A percentile compares a stretch with the other conserved stretches of the same genome.
These are phyloP conservation scores for Petunia secreta DNA, from an alignment of 257 asterid genomes.

Conservation along the genomic window DNA sequence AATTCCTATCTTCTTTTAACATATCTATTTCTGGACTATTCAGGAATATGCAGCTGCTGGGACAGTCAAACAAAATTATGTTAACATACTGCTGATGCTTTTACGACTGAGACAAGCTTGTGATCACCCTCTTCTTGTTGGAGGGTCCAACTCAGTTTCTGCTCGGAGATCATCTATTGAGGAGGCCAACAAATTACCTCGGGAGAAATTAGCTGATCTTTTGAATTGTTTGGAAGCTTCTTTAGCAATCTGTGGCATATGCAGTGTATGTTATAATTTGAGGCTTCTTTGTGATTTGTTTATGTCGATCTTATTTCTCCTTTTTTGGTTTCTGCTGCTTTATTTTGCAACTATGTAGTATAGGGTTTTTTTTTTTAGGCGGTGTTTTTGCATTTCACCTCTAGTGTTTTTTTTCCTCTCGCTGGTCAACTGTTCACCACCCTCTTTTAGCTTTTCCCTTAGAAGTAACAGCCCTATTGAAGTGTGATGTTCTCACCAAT, in stretches of 20 bases:
- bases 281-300: not conserved
- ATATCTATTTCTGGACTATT: conserved; percentile 29
- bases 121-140: conserved; percentile 98
- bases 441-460: not conserved
- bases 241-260: conserved; percentile 83
- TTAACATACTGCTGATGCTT: conserved; percentile 92
- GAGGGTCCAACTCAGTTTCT: conserved; percentile 58
- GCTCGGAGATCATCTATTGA: conserved; percentile 71
- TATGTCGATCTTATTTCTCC: conserved; percentile 10
- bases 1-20: conserved; percentile 26
- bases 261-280: conserved; percentile 66
- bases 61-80: conserved; percentile 92
- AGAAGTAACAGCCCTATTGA: not conserved
- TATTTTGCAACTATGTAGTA: not conserved
- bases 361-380: too few species aligned
- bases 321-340: conserved; percentile 8
- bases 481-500: not conserved
- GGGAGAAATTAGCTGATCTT: conserved; percentile 63
- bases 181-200: conserved; percentile 77
- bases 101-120: conserved; percentile 98
- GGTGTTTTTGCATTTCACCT: not conserved
- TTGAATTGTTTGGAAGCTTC: conserved; percentile 87
- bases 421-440: not conserved
- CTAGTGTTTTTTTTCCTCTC: not conserved
- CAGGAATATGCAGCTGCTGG: conserved; percentile 98